These are phyloP conservation scores for Colletotrichum coccodes DNA, from an alignment of 2,329 filamentous ascomycete genomes.

Conservation along the genomic window DNA sequence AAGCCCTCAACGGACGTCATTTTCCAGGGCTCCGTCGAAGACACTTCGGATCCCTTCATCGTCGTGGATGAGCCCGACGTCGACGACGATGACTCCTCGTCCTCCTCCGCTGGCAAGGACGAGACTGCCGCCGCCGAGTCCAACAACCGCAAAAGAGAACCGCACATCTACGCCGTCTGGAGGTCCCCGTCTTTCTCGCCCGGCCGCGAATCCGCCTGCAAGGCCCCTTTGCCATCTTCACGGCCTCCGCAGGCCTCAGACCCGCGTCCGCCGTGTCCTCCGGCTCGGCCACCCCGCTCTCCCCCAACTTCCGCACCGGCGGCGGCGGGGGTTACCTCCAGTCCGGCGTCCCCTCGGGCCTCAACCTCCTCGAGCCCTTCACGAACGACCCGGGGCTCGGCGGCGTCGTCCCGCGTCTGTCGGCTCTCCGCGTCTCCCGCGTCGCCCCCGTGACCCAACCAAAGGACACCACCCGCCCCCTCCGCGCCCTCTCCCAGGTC, in stretches of 20 bases:
- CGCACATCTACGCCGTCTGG: slow-evolving; percentile 67
- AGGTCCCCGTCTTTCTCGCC: slow-evolving; percentile 67
- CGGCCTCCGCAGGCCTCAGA: slow-evolving; percentile 69
- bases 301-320: slow-evolving; percentile 28
- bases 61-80: slow-evolving; percentile 53
- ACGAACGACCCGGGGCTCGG: slow-evolving; percentile 70
- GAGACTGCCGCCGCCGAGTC: slow-evolving; percentile 36
- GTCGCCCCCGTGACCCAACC: slow-evolving; percentile 75
- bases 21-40: slow-evolving; percentile 63
- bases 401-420: slow-evolving; percentile 73
- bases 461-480: slow-evolving; percentile 69
- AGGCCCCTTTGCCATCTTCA: slow-evolving; percentile 73
- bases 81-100: slow-evolving; percentile 39
- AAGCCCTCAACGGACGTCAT: slow-evolving; percentile 67
- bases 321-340: slow-evolving; percentile 70
- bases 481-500: slow-evolving; percentile 71
- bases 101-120: slow-evolving; percentile 33
- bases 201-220: slow-evolving; percentile 74
- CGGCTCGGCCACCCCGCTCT: slow-evolving; percentile 10
- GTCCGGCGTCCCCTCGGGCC: slow-evolving; percentile 73
- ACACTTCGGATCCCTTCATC: slow-evolving; percentile 61
- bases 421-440: slow-evolving; percentile 78
- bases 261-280: slow-evolving; percentile 55
- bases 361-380: slow-evolving; percentile 83
- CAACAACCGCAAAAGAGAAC: slow-evolving; percentile 38